A percentile compares a stretch with the other conserved stretches of the same genome.
Evolutionary conservation across 192 early-diverging fungal genomes (phyloP).

Genomic region (Podila clonocystis): DNA sequence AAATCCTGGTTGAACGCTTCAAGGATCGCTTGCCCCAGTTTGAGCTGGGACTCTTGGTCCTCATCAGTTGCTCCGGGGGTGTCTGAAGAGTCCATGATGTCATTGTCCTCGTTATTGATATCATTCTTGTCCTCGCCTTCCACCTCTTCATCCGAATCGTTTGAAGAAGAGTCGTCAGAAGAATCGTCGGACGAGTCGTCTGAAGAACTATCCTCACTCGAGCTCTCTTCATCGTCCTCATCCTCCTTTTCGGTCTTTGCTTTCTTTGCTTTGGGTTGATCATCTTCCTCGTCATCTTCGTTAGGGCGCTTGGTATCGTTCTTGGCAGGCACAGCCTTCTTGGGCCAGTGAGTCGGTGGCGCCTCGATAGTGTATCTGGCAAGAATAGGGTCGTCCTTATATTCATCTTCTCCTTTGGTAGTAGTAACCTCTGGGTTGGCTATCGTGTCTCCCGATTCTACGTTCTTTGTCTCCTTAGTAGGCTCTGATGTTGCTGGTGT

Average conservation of each 20-base stretch:
- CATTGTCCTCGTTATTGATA: not conserved
- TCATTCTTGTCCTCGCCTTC: too few relatives aligned
- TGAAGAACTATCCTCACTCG: not conserved
- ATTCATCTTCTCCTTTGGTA: not conserved
- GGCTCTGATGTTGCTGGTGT: not conserved
- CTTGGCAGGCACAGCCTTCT: not conserved
- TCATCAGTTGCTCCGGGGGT: not conserved
- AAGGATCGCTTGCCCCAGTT: constrained; percentile 37
- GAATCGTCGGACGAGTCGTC: constrained; percentile 1
- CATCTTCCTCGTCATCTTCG: constrained; percentile 7
- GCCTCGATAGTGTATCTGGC: constrained; percentile 34
- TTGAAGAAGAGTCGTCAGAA: constrained; percentile 15
- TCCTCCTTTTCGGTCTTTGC: not conserved
- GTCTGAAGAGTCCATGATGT: not conserved
- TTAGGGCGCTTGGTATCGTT: constrained; percentile 10
- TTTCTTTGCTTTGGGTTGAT: not conserved
- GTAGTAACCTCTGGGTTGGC: too few relatives aligned
- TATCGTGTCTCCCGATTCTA: not conserved
- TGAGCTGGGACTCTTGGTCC: constrained; percentile 3
- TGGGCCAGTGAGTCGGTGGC: constrained; percentile 19
- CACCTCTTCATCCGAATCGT: constrained; percentile 2
- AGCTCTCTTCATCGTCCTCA: constrained; percentile 3
- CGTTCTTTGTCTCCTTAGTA: not conserved
- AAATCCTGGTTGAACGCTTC: constrained; percentile 48
- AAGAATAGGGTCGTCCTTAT: constrained; percentile 1